A percentile compares a stretch with the other conserved stretches of the same genome.
Conservation (phyloP, 805 yeast species). For the Metschnikowia baotianmanensis region DNA sequence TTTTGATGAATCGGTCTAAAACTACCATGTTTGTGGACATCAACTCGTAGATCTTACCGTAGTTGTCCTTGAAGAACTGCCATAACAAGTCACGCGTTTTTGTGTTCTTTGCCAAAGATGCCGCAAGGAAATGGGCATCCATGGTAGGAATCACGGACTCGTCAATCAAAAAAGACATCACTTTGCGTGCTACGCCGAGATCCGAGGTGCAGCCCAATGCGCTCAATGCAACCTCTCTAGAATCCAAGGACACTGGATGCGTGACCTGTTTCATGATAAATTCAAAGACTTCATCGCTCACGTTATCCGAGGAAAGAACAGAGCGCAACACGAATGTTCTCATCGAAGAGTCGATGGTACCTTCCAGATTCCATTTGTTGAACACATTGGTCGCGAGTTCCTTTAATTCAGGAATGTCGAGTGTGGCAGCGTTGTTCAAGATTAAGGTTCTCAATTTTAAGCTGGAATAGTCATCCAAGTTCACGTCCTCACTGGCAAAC, state of each 20-base stretch:
- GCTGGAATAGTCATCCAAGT: constrained; percentile 26
- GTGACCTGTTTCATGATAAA: constrained; percentile 46
- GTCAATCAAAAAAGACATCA: constrained; percentile 42
- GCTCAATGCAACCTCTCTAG: constrained; percentile 54
- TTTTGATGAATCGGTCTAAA: constrained; percentile 45
- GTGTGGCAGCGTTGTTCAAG: constrained; percentile 40
- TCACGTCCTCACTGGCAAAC: constrained; percentile 18
- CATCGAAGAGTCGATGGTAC: constrained; percentile 43
- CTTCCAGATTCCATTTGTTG: constrained; percentile 22
- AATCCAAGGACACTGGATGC: constrained; percentile 53
- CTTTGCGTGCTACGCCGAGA: constrained; percentile 30
- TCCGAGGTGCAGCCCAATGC: constrained; percentile 51
- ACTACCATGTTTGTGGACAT: constrained; percentile 52
- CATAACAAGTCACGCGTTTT: constrained; percentile 44
- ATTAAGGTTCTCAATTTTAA: constrained; percentile 37
- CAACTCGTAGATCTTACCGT: constrained; percentile 40
- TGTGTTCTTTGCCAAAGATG: constrained; percentile 46
- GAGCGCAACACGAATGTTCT: constrained; percentile 43
- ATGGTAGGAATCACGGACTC: constrained; percentile 49
- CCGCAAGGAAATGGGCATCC: constrained; percentile 56
- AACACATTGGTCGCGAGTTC: constrained; percentile 33
- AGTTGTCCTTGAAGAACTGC: constrained; percentile 49
- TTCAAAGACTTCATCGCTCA: constrained; percentile 33
- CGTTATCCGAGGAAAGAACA: constrained; percentile 36
- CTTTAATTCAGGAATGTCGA: constrained; percentile 37